Evolutionary conservation across 2,329 filamentous ascomycete species (phyloP), one percentile per base, ranked within the genome.

Genomic region (Myotisia sp.): DNA sequence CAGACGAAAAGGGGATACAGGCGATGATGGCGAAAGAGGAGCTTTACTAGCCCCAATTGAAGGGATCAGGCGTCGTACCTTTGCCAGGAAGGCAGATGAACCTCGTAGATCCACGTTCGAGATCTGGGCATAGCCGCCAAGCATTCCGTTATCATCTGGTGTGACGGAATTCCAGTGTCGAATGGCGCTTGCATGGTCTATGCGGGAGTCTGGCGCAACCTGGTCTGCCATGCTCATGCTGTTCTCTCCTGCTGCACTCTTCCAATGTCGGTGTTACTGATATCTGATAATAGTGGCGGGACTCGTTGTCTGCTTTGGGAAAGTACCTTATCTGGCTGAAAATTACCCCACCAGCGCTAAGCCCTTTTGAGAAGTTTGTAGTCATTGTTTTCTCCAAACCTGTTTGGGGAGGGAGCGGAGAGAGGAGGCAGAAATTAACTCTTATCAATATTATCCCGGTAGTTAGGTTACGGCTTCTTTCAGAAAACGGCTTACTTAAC

Each of bases 71-170:
- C 56, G 53, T 5, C 70, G 70, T 3, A 85, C 58, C 48, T 80
- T 81, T 9, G 72, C 68, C 21, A 84, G 55, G 53, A 86, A 84
- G 34, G 68, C 75, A 21, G 70, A 67, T 0, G 74, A 81, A 26
- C 76, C 77, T 46, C 76, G 72, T 5, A 87, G 63, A 52, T 86
- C 82, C 39, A 79, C 68, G 41, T 72, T 69, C 21, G 74, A 78
- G 49, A 81, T 68, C 52, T 74, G 67, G 1, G 71, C 71, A 63
- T 56, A 86, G 38, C 69, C 81, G 41, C 83, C 85, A 1, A 92
- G 76, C 77, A 52, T 51, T 49, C 83, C 82, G 46, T 79, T 69
- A 42, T 71, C 66, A 40, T 68, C 53, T 10, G 54, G 40, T 6
- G 53, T 45, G 34, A 54, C 50, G 8, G 43, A 43, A 14, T 47